A percentile compares a stretch with the other conserved stretches of the same genome.
phyloP scores from a whole-genome alignment of 352 stramenopile genomes.

The Phytophthora fragariaefolia region DNA sequence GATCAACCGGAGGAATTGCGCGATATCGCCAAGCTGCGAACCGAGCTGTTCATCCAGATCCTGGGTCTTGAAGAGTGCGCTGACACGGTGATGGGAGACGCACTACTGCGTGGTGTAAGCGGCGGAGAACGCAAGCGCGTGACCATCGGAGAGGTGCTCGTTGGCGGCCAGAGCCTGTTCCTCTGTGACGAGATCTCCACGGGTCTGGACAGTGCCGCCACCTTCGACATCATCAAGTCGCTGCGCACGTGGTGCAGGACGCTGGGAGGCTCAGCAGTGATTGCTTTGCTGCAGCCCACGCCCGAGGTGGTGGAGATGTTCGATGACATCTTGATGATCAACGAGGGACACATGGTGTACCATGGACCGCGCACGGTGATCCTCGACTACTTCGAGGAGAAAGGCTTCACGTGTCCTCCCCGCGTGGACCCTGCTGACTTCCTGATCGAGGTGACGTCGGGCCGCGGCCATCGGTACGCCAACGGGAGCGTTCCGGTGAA shows the following conservation, averaged over 20 bases:
- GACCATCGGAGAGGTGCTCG: slow-evolving; percentile 77
- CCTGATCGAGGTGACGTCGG: slow-evolving; percentile 71
- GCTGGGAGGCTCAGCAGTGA: slow-evolving; percentile 40
- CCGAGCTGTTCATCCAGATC: slow-evolving; percentile 76
- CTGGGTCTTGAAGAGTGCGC: slow-evolving; percentile 88
- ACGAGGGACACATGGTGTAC: slow-evolving; percentile 94
- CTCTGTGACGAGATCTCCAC: slow-evolving; percentile 82
- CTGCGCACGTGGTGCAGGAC: slow-evolving; percentile 56
- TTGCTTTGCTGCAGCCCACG: slow-evolving; percentile 51
- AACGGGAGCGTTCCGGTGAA: slow-evolving; percentile 44
- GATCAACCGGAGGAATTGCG: slow-evolving; percentile 77
- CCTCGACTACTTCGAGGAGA: slow-evolving; percentile 84
- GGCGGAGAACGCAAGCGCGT: slow-evolving; percentile 89
- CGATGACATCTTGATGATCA: slow-evolving; percentile 95
- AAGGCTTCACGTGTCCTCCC: slow-evolving; percentile 76
- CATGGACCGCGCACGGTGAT: slow-evolving; percentile 85
- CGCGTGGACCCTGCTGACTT: slow-evolving; percentile 75
- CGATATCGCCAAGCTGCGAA: slow-evolving; percentile 69
- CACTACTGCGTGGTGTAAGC: slow-evolving; percentile 84
- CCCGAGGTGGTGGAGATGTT: slow-evolving; percentile 96
- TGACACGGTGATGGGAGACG: slow-evolving; percentile 95
- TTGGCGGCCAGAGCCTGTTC: slow-evolving; percentile 64
- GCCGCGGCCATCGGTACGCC: slow-evolving; percentile 53
- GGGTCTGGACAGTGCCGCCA: slow-evolving; percentile 60
- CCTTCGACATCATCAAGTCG: slow-evolving; percentile 61